Evolutionary conservation across 345 rosid species (phyloP).

Genomic region (Populus pruinosa): DNA sequence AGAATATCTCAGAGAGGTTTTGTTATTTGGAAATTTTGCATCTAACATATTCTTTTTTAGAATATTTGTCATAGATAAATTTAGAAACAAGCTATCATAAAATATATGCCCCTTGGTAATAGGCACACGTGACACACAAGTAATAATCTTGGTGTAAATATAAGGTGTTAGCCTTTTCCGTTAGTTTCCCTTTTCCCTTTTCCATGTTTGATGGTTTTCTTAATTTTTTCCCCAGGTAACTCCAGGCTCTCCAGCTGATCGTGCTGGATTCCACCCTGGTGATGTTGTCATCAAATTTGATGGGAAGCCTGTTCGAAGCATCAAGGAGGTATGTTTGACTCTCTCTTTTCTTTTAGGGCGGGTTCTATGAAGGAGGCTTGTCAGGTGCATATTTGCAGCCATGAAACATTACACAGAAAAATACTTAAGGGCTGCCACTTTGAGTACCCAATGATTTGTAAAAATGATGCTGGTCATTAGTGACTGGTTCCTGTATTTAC

Average conservation of each 20-base stretch:
- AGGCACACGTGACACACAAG: no score
- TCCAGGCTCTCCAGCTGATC: conserved; percentile 86
- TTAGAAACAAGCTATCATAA: no score
- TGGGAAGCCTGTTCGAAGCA: conserved; percentile 66
- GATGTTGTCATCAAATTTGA: conserved; percentile 77
- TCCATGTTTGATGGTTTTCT: not conserved
- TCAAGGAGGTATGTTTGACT: conserved; percentile 53
- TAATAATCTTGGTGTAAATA: not conserved
- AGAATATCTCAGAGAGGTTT: no score
- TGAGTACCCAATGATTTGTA: no score
- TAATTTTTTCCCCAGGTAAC: conserved; percentile 46
- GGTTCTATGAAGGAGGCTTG: not conserved
- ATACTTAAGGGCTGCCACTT: not conserved
- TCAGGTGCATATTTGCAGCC: not conserved
- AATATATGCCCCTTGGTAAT: no score
- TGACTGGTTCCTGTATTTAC: not conserved
- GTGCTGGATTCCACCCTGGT: conserved; percentile 81
- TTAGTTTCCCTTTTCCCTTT: not conserved
- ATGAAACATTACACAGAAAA: not conserved
- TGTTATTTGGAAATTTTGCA: no score
- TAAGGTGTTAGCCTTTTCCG: not conserved
- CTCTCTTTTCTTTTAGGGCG: not conserved
- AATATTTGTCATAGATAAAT: no score
- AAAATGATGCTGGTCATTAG: not conserved
- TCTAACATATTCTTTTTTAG: no score